phyloP scores from a whole-genome alignment of 805 yeast species.

The Starmerella floris region DNA sequence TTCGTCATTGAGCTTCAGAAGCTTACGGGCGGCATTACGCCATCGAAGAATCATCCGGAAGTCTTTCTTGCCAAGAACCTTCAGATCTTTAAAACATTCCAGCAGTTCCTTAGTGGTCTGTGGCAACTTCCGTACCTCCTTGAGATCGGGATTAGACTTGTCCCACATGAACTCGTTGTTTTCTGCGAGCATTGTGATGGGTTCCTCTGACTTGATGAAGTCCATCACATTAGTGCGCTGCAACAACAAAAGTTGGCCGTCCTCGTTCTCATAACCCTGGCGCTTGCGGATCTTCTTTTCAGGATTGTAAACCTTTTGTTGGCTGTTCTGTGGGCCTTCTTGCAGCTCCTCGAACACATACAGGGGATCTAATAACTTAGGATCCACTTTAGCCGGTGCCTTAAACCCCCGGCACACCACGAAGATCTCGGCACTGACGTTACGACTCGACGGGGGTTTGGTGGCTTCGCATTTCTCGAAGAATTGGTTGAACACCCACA shows the following conservation, averaged over 20 bases:
- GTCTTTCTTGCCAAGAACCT: slow-evolving; percentile 88
- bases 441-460: slow-evolving; percentile 97
- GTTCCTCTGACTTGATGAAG: slow-evolving; percentile 68
- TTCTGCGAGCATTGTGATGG: slow-evolving; percentile 68
- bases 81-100: slow-evolving; percentile 79
- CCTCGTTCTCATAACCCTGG: slow-evolving; percentile 75
- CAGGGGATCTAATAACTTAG: slow-evolving; percentile 77
- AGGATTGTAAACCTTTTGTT: slow-evolving; percentile 88
- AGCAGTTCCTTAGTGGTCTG: slow-evolving; percentile 66
- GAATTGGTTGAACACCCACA: slow-evolving; percentile 95
- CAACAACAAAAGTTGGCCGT: slow-evolving; percentile 65
- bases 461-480: slow-evolving; percentile 97
- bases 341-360: slow-evolving; percentile 88
- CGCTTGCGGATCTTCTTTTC: slow-evolving; percentile 81
- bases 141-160: slow-evolving; percentile 57
- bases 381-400: slow-evolving; percentile 92
- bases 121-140: slow-evolving; percentile 52
- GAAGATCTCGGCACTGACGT: slow-evolving; percentile 96
- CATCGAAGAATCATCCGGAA: slow-evolving; percentile 74
- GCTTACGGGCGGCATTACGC: slow-evolving; percentile 73
- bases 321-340: slow-evolving; percentile 45
- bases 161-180: slow-evolving; percentile 52
- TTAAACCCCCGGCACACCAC: slow-evolving; percentile 93
- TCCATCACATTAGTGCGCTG: slow-evolving; percentile 66
- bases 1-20: slow-evolving; percentile 50